These are phyloP conservation scores for Ustilago curta DNA, from an alignment of 1,284 basidiomycete genomes.

Conservation along the genomic window DNA sequence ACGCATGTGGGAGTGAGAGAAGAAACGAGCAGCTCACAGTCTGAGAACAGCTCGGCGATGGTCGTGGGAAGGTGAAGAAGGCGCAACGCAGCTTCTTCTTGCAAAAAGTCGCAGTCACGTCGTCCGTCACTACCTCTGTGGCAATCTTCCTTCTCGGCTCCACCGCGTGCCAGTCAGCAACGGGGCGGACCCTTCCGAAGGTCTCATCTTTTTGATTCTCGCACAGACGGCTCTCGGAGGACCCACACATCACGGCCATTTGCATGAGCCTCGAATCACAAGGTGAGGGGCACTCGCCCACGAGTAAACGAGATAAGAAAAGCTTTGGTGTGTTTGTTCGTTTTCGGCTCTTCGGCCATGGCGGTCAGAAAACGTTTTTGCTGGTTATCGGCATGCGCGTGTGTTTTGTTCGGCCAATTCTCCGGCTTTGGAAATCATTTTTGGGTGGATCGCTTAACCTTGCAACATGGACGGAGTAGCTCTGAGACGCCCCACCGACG, in stretches of 20 bases:
- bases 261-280: neutral
- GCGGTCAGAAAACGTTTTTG: conserved; percentile 13
- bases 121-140: neutral
- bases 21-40: no score
- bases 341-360: conserved; percentile 39
- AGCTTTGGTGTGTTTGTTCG: neutral
- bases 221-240: neutral
- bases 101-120: no score
- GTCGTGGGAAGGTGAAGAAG: neutral
- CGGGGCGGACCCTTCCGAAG: conserved; percentile 9
- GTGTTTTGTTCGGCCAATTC: conserved; percentile 3
- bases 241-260: no score
- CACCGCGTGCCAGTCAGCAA: neutral
- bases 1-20: conserved; percentile 20
- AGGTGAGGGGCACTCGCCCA: neutral
- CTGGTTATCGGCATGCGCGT: neutral
- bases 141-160: neutral
- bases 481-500: neutral
- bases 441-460: neutral
- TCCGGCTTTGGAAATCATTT: neutral
- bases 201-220: neutral
- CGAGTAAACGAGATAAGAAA: neutral
- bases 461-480: neutral
- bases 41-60: neutral
- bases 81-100: neutral